Percentiles rank a stretch among this genome's conserved stretches.
phyloP scores from a whole-genome alignment of 441 rosid genomes.

The Hura crepitans region DNA sequence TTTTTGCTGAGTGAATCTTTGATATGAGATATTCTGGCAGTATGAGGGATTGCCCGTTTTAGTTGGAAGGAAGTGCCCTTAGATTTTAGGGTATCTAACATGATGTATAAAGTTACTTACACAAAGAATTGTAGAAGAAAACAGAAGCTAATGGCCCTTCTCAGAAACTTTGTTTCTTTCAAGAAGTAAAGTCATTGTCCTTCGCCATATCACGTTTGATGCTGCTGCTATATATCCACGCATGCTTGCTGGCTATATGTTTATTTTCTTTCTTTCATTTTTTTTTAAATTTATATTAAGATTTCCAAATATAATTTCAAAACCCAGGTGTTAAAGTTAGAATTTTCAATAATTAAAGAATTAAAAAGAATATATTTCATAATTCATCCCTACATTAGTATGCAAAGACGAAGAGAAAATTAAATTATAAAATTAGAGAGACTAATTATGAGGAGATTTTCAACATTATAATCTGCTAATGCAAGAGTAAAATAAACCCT shows the following conservation, averaged over 20 bases:
- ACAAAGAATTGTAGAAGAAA: slow-evolving; percentile 10
- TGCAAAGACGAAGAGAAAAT: slow-evolving; percentile 20
- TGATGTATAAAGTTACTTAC: slow-evolving; percentile 8
- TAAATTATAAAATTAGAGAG: no score
- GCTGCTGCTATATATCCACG: slow-evolving; percentile 28
- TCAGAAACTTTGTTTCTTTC: slow-evolving; percentile 6
- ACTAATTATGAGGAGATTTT: no score
- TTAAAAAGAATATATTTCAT: no score
- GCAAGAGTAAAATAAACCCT: no score
- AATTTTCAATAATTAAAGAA: no score
- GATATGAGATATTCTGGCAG: slow-evolving; percentile 13
- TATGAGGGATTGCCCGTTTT: background rate
- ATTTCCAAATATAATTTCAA: no score
- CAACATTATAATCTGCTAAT: no score
- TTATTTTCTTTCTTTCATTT: background rate
- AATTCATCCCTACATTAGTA: no score
- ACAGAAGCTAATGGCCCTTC: slow-evolving; percentile 15
- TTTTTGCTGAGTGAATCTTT: slow-evolving; percentile 4
- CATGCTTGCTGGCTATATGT: slow-evolving; percentile 16
- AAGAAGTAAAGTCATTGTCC: slow-evolving; percentile 18
- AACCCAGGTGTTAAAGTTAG: no score
- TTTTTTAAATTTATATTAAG: background rate
- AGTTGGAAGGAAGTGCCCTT: background rate
- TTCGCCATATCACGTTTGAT: background rate
- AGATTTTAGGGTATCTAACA: background rate